These are phyloP conservation scores for Populus davidiana DNA, from an alignment of 345 rosid species.

Conservation along the genomic window DNA sequence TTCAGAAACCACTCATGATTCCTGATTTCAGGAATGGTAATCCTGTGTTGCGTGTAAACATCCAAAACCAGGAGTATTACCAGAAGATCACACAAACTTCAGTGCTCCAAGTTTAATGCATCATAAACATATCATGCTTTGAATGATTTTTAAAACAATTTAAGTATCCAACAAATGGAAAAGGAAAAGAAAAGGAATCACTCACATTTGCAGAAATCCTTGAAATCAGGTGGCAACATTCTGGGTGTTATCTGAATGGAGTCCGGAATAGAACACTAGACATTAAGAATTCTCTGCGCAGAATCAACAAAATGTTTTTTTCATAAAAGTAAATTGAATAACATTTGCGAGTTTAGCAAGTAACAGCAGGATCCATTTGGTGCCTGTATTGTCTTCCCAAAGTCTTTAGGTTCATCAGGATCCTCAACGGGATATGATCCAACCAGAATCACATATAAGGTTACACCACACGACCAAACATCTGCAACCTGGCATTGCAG, in stretches of 20 bases:
- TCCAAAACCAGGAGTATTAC: slow-evolving; percentile 6
- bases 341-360: neutral
- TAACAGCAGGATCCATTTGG: neutral
- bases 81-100: neutral
- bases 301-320: slow-evolving; percentile 1
- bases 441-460: slow-evolving; percentile 30
- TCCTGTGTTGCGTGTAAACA: slow-evolving; percentile 19
- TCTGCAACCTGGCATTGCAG: slow-evolving; percentile 26
- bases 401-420: slow-evolving; percentile 34
- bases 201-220: slow-evolving; percentile 33
- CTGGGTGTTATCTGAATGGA: slow-evolving; percentile 23
- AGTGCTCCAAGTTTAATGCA: neutral
- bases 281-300: slow-evolving; percentile 32
- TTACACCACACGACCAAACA: slow-evolving; percentile 39
- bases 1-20: slow-evolving; percentile 30
- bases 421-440: slow-evolving; percentile 38
- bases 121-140: neutral
- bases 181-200: neutral
- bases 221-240: slow-evolving; percentile 28
- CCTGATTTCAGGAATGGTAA: slow-evolving; percentile 29
- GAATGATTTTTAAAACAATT: neutral
- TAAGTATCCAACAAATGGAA: neutral
- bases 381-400: slow-evolving; percentile 34
- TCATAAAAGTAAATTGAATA: neutral
- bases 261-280: slow-evolving; percentile 28